phyloP scores from a whole-genome alignment of 148 eudicot genomes.

The Chenopodium berlandieri region DNA sequence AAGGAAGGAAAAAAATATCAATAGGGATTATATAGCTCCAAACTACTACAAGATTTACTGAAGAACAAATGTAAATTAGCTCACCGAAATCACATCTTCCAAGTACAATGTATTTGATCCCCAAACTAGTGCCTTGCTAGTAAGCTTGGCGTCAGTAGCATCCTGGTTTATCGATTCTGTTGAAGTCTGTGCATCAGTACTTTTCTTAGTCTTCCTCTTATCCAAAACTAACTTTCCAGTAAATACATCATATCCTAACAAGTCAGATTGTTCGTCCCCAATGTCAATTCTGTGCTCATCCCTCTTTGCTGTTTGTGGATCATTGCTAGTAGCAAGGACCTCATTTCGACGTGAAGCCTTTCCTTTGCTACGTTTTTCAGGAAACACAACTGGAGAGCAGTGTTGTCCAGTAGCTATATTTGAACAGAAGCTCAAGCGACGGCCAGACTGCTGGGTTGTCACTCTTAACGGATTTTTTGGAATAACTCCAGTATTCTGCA shows the following conservation, averaged over 20 bases:
- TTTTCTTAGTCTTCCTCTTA: constrained; percentile 58
- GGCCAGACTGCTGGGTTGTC: constrained; percentile 78
- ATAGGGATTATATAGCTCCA: constrained; percentile 10
- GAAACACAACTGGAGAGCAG: constrained; percentile 89
- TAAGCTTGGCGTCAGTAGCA: constrained; percentile 79
- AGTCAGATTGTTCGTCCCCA: constrained; percentile 88
- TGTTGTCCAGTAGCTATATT: constrained; percentile 84
- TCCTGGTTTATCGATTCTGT: constrained; percentile 53
- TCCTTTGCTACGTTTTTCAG: constrained; percentile 86
- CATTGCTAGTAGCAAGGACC: constrained; percentile 45
- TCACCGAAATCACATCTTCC: constrained; percentile 93
- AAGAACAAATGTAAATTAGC: constrained; percentile 27
- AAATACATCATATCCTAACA: constrained; percentile 85
- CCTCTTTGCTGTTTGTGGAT: constrained; percentile 52
- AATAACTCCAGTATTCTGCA: constrained; percentile 80
- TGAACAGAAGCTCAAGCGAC: constrained; percentile 78
- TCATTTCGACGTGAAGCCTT: constrained; percentile 48
- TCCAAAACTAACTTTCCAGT: constrained; percentile 83
- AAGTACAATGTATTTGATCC: constrained; percentile 66
- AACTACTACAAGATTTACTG: constrained; percentile 8
- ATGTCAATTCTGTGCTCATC: constrained; percentile 92
- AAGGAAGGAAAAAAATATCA: constrained; percentile 3
- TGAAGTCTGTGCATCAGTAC: constrained; percentile 50
- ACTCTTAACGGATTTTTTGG: constrained; percentile 57
- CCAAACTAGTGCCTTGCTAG: constrained; percentile 94